Evolutionary conservation across 352 stramenopile genomes (phyloP), one percentile per base, ranked within the genome.

Genomic region (Globisporangium uncinulatum): DNA sequence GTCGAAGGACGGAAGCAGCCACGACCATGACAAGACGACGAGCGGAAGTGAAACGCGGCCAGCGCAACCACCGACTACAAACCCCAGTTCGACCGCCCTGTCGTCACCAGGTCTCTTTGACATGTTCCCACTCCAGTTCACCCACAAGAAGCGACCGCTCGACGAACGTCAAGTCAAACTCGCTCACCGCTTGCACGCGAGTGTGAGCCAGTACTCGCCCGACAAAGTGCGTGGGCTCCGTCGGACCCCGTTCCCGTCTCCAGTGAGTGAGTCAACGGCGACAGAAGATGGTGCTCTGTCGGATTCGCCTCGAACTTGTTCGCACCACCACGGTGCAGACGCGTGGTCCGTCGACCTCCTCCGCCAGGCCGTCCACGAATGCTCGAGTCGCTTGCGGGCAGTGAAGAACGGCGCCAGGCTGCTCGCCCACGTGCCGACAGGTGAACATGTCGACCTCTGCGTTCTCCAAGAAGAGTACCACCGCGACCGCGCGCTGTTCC

Each of bases 91-190:
- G 9, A 21, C 13, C 0, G 21, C n/a, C 24, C 24, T 14, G 15
- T 20, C 4, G 15, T 46, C 24, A 9, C 6, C n/a, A 20, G 52
- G 32, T 6, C 57, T 66, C 46, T 60, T 70, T 19, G 62, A 69
- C 19, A 62, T 76, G 58, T 79, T 83, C 52, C 73, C 73, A 5
- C 57, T 66, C 19, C 63, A 62, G 24, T 55, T 83, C 14, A 51
- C 43, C 21, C 79, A 49, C 43, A 63, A 67, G 31, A 73, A 79
- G 51, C 68, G 73, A 2, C 32, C 65, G 7, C 55, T 76, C 5
- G 69, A 86, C 14, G 73, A 85, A 15, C 73, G 79, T 20, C 67
- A 85, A 36, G 61, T 78, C 13, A 83, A 81, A 44, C 69, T 89
- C 2, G 74, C 73, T 8, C 58, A 69, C 20, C 65, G 74, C 0